Evolutionary conservation across 257 asterid genomes (phyloP).

Genomic region (Penstemon eatonii): DNA sequence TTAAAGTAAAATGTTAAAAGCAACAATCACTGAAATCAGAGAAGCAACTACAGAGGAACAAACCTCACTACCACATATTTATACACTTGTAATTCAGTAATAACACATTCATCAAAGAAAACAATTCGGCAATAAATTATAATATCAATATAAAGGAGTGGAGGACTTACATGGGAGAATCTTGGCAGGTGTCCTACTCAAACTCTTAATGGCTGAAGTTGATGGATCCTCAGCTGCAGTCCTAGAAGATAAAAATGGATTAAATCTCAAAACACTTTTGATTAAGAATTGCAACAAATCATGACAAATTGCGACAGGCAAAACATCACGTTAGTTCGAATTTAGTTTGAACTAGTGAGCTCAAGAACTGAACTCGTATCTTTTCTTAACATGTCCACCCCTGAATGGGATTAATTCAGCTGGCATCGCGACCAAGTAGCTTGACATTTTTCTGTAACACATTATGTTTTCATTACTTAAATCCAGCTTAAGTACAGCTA

Average conservation of each 20-base stretch:
- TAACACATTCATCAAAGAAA: conserved; percentile 21
- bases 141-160: conserved; percentile 1
- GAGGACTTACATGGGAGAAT: conserved; percentile 48
- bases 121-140: too few relatives aligned
- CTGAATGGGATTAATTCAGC: conserved; percentile 13
- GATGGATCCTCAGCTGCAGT: conserved; percentile 44
- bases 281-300: conserved; percentile 24
- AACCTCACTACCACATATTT: conserved; percentile 15
- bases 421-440: conserved; percentile 11
- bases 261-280: conserved; percentile 17
- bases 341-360: conserved; percentile 15
- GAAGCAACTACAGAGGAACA: background rate
- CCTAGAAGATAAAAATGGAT: conserved; percentile 49
- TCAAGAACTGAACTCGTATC: conserved; percentile 3
- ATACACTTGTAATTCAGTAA: conserved; percentile 16
- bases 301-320: conserved; percentile 10
- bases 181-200: conserved; percentile 37
- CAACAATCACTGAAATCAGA: conserved; percentile 12
- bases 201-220: conserved; percentile 40
- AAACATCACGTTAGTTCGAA: conserved; percentile 21
- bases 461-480: conserved; percentile 7
- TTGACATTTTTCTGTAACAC: conserved; percentile 9
- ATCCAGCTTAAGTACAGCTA: conserved; percentile 18
- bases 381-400: conserved; percentile 18
- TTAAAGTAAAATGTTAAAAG: background rate